Evolutionary conservation across 2,329 filamentous ascomycete genomes (phyloP), one percentile per base, ranked within the genome.

Genomic region (Thelonectria rubi): DNA sequence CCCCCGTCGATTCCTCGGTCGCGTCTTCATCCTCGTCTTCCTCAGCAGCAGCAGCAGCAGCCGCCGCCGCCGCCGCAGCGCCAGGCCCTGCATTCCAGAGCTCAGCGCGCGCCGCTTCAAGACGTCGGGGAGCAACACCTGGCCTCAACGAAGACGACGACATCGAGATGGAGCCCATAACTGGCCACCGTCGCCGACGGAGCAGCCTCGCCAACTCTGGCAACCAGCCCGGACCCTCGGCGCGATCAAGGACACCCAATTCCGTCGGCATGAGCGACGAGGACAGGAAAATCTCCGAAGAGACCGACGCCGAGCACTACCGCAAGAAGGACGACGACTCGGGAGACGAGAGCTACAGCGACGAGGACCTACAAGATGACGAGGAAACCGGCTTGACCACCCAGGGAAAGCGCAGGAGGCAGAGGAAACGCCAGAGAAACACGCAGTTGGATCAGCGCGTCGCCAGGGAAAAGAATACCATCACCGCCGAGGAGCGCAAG

Each of bases 311-410:
- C 55, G 67, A 74, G 50, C 72, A 66, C 52, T 69, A 68, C 49
- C 66, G 65, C 58, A 74, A 30, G 10, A 9, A 70, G 46, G 73
- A 75, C 47, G 73, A 75, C 47, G 74, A 76, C 12, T 71, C 73
- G 4, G 75, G 79, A 65, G 81, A 83, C 55, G 86, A 88, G 68
- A 81, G 86, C 69, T 84, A 87, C 55, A 88, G 88, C 26, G 90
- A 92, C 67, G 89, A 93, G 65, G 91, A 91, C 48, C 76, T 91
- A 26, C 87, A 91, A 63, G 91, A 94, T 69, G 94, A 97, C 73
- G 94, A 97, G 79, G 94, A 97, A 82, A 92, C 91, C 2, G 94
- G 93, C 1, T 81, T 97, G 68, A 96, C 92, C 39, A 84, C 85
- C 63, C 86, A 88, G 71, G 91, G 94, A 71, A 86, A 87, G 75